Percentiles rank a stretch among this genome's conserved stretches.
Conservation (phyloP, 495 filamentous ascomycete species). For the Thozetella sp. region DNA sequence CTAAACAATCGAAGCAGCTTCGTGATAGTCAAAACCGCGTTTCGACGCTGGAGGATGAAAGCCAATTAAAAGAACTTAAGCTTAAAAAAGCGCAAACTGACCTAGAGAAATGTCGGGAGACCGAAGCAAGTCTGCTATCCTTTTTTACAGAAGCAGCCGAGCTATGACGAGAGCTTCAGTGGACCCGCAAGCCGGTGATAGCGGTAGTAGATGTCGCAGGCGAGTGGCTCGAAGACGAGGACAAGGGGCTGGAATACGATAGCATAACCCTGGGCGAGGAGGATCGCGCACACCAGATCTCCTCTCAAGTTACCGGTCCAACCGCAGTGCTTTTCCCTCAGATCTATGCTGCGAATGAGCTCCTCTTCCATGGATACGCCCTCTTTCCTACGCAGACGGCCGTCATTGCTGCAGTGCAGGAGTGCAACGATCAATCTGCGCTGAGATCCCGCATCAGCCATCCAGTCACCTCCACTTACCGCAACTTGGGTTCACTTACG, state of each 20-base stretch:
- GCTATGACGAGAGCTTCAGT: neutral
- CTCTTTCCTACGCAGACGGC: slow-evolving; percentile 42
- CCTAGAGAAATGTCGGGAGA: neutral
- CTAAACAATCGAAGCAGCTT: neutral
- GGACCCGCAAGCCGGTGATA: neutral
- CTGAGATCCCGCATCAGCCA: no score
- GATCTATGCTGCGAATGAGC: slow-evolving; percentile 21
- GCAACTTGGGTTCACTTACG: no score
- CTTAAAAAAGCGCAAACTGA: neutral
- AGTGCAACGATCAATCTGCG: neutral
- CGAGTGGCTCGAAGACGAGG: slow-evolving; percentile 1
- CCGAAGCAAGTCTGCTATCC: neutral
- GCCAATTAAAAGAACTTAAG: neutral
- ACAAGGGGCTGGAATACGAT: slow-evolving; percentile 1
- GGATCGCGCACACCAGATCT: neutral
- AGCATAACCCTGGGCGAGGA: neutral
- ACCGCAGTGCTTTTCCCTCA: slow-evolving; percentile 24
- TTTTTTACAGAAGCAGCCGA: neutral
- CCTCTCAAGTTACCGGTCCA: neutral
- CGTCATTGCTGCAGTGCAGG: slow-evolving; percentile 42
- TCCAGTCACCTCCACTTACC: no score
- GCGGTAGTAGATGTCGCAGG: neutral
- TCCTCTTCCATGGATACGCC: slow-evolving; percentile 40
- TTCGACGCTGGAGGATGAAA: neutral
- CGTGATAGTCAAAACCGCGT: neutral